A percentile compares a stretch with the other conserved stretches of the same genome.
Evolutionary conservation across 306 rosid species (phyloP).

Genomic region (Vicia villosa): DNA sequence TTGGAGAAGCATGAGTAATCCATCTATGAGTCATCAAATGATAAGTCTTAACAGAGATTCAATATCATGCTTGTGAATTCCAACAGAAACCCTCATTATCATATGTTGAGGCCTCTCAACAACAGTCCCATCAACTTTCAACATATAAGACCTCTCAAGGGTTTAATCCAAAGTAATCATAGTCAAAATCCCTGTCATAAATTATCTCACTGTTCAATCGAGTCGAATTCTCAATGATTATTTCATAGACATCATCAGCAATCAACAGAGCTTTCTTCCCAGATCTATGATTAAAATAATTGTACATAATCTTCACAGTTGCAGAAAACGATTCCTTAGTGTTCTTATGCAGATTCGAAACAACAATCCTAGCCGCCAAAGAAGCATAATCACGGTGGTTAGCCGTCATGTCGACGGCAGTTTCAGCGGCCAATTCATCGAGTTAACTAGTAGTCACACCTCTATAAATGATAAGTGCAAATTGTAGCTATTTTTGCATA

Average conservation of each 20-base stretch:
- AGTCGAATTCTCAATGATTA: too few species aligned
- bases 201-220: too few species aligned
- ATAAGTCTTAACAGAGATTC: conserved; percentile 84
- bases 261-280: conserved; percentile 74
- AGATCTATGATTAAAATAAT: conserved; percentile 66
- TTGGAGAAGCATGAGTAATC: conserved; percentile 98
- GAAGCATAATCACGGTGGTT: conserved; percentile 91
- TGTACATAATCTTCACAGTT: conserved; percentile 67
- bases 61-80: conserved; percentile 87
- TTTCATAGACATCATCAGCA: too few species aligned
- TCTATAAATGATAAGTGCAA: too few species aligned
- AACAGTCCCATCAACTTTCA: too few species aligned
- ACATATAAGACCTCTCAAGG: too few species aligned
- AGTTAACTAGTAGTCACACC: conserved; percentile 96
- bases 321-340: conserved; percentile 69
- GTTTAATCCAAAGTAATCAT: too few species aligned
- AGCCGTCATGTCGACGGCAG: conserved; percentile 90
- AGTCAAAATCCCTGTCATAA: too few species aligned
- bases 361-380: conserved; percentile 83
- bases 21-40: conserved; percentile 95
- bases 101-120: conserved; percentile 98
- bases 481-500: too few species aligned
- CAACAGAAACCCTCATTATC: conserved; percentile 98
- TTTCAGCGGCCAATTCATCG: conserved; percentile 95
- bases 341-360: conserved; percentile 77